These are phyloP conservation scores for Fusarium sublunatum DNA, from an alignment of 2,329 filamentous ascomycete genomes.

Conservation along the genomic window DNA sequence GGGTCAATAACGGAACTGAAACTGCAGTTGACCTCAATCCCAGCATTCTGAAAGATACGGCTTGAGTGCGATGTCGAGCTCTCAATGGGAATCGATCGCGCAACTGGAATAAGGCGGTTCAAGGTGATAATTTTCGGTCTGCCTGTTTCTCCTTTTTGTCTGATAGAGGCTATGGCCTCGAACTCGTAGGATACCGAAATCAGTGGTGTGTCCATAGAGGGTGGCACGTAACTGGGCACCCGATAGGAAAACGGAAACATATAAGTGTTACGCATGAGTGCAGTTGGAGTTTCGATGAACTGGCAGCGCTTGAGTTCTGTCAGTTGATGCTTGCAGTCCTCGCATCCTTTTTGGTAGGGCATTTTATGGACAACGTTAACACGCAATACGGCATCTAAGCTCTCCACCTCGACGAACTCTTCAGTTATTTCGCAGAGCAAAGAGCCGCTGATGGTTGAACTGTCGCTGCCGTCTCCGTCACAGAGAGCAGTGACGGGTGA, in stretches of 20 bases:
- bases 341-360: conserved; percentile 30
- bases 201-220: conserved; percentile 78
- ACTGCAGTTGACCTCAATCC: conserved; percentile 84
- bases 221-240: conserved; percentile 83
- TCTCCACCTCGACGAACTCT: conserved; percentile 11
- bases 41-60: conserved; percentile 84
- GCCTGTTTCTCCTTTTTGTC: conserved; percentile 59
- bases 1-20: conserved; percentile 85
- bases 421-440: conserved; percentile 7
- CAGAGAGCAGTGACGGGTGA: conserved; percentile 13
- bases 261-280: neutral
- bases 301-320: conserved; percentile 31
- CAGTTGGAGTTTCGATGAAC: conserved; percentile 3
- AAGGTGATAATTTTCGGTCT: conserved; percentile 65
- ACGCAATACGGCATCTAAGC: conserved; percentile 9
- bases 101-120: conserved; percentile 74
- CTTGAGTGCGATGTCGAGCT: conserved; percentile 80
- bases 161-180: conserved; percentile 70
- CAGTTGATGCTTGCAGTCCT: conserved; percentile 27
- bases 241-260: conserved; percentile 87
- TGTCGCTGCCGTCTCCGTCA: neutral
- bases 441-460: conserved; percentile 13
- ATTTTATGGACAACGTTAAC: conserved; percentile 18
- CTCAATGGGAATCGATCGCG: conserved; percentile 77
- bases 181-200: conserved; percentile 83